These are phyloP conservation scores for Stachybotrys elegans DNA, from an alignment of 2,329 filamentous ascomycete species.

Conservation along the genomic window DNA sequence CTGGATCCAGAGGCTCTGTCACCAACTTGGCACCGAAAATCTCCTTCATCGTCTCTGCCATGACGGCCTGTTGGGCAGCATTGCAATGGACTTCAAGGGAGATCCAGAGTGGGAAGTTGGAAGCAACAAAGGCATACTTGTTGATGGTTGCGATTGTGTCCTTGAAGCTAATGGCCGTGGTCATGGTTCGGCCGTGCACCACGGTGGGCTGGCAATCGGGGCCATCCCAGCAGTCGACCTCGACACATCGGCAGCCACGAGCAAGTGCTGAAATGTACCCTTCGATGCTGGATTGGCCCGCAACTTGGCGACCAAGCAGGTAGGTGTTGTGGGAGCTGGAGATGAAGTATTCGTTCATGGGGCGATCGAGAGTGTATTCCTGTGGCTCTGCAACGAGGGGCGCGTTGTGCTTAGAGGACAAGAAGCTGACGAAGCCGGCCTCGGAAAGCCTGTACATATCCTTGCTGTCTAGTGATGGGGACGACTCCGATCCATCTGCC, in stretches of 20 bases:
- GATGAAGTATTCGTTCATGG: slow-evolving; percentile 95
- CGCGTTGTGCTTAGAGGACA: slow-evolving; percentile 70
- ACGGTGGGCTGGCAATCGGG: slow-evolving; percentile 82
- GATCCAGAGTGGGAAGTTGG: slow-evolving; percentile 85
- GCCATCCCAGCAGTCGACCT: slow-evolving; percentile 98
- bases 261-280: slow-evolving; percentile 87
- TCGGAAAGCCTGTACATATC: slow-evolving; percentile 62
- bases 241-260: slow-evolving; percentile 88
- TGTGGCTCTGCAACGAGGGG: slow-evolving; percentile 58
- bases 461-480: slow-evolving; percentile 31
- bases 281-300: slow-evolving; percentile 86
- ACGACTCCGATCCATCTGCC: slow-evolving; percentile 36
- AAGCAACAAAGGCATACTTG: slow-evolving; percentile 86
- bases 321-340: slow-evolving; percentile 99
- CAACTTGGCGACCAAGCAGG: slow-evolving; percentile 83
- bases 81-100: slow-evolving; percentile 95
- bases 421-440: slow-evolving; percentile 70
- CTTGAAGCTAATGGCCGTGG: slow-evolving; percentile 80
- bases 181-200: slow-evolving; percentile 85
- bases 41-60: slow-evolving; percentile 85
- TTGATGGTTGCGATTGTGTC: slow-evolving; percentile 92
- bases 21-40: slow-evolving; percentile 79
- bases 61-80: slow-evolving; percentile 72
- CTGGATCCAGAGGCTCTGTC: slow-evolving; percentile 66
- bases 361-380: slow-evolving; percentile 66